Evolutionary conservation across 306 rosid genomes (phyloP), one percentile per base, ranked within the genome.

Genomic region (Castanea sativa): DNA sequence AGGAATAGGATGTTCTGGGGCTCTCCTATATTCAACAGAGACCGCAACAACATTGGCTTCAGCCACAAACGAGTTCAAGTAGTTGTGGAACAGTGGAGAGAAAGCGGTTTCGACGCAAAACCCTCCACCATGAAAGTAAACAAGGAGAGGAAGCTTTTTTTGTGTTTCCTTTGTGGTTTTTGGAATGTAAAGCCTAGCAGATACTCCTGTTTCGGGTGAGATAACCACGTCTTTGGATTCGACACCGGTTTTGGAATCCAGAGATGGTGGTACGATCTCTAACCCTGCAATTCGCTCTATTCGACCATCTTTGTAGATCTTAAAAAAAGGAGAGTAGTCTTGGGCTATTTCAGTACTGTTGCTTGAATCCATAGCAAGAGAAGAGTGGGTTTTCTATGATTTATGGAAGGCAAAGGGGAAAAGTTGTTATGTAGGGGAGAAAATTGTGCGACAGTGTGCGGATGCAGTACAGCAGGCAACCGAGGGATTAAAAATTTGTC

Each of bases 61-160:
- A 2, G 92, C 86, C 15, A 69, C 85, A 1, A 93, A 49, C 0
- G 86, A n/a, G 82, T 75, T 78, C 19, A 91, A 67, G 51, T 78
- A 76, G 60, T 65, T 80, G 51, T 90, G 89, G 87, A 85, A 94
- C 19, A 20, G 49, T 0, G 96, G 81, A 0, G 91, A 91, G 30
- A 75, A 88, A 0, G 97, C 89, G 1, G 93, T 65, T 71, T 89
- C 92, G 56, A 91, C 61, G 76, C 84, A 69, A 84, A 93, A 91
- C 4, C 80, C 93, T 9, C 98, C 94, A 10, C 98, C 98, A 32
- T 93, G 98, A 30, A 89, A 53, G 75, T 91, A 91, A 10, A 91
- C 71, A 0, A 93, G 55, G 4, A 93, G 77, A 52, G 98, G 98
- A 56, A 94, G 88, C 80, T 67, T 67, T 33, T 90, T 90, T 9